Percentiles rank a stretch among this genome's conserved stretches.
These are phyloP conservation scores for Dactylellina drechsleri DNA, from an alignment of 2,329 filamentous ascomycete species.

Conservation along the genomic window DNA sequence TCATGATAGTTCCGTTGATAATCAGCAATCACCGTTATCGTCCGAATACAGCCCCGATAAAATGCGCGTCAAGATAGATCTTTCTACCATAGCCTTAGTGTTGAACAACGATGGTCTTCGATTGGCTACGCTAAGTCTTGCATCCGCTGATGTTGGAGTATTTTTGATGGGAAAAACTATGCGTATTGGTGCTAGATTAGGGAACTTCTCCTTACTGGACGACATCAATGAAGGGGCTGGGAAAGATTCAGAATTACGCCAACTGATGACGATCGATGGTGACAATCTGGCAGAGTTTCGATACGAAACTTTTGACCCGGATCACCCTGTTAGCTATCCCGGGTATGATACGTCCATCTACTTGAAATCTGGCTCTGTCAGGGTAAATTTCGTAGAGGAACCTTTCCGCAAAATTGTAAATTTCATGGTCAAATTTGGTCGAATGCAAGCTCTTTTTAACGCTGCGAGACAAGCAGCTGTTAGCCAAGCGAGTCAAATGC, in stretches of 20 bases:
- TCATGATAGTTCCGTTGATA: slow-evolving; percentile 56
- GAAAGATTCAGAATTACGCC: slow-evolving; percentile 80
- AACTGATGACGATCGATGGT: slow-evolving; percentile 92
- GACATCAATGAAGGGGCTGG: slow-evolving; percentile 92
- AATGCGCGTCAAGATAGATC: slow-evolving; percentile 89
- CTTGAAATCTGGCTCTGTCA: slow-evolving; percentile 91
- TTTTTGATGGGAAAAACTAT: slow-evolving; percentile 87
- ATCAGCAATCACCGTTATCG: slow-evolving; percentile 60
- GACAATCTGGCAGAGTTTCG: slow-evolving; percentile 96
- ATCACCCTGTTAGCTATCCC: slow-evolving; percentile 77
- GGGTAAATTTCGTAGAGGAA: slow-evolving; percentile 95
- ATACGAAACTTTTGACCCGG: slow-evolving; percentile 91
- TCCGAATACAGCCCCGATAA: slow-evolving; percentile 68
- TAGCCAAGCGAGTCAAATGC: slow-evolving; percentile 90
- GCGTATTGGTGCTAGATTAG: slow-evolving; percentile 85
- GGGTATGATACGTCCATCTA: slow-evolving; percentile 94
- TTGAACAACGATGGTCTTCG: slow-evolving; percentile 98
- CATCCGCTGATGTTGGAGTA: slow-evolving; percentile 88
- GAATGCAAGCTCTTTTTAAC: slow-evolving; percentile 99
- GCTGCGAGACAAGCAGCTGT: slow-evolving; percentile 93
- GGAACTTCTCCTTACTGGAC: slow-evolving; percentile 87
- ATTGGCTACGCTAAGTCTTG: slow-evolving; percentile 89
- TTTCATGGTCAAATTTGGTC: slow-evolving; percentile 97
- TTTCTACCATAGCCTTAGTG: slow-evolving; percentile 92
- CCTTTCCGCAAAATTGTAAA: slow-evolving; percentile 98